phyloP scores from a whole-genome alignment of 805 yeast genomes.

The Debaryomyces tyrocola region DNA sequence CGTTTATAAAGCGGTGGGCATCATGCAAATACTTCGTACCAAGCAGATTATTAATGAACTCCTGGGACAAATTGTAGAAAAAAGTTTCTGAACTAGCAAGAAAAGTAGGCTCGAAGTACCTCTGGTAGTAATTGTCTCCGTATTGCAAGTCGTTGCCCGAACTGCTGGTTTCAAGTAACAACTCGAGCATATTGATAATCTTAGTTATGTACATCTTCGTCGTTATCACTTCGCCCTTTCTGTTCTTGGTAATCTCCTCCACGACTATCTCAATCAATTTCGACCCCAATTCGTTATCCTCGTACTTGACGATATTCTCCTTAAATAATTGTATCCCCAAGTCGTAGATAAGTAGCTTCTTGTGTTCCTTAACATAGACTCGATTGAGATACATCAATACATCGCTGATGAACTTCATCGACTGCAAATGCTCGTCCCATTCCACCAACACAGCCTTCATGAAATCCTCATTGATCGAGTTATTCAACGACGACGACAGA shows the following conservation, averaged over 20 bases:
- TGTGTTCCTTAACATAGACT: slow-evolving; percentile 73
- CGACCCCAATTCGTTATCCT: slow-evolving; percentile 51
- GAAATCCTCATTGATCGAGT: slow-evolving; percentile 28
- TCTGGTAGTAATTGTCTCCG: slow-evolving; percentile 62
- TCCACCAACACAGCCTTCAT: slow-evolving; percentile 38
- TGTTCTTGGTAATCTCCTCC: slow-evolving; percentile 53
- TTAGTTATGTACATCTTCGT: slow-evolving; percentile 61
- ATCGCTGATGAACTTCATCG: slow-evolving; percentile 79
- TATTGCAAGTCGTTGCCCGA: slow-evolving; percentile 22
- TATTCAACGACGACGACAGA: slow-evolving; percentile 9
- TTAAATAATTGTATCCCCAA: slow-evolving; percentile 70
- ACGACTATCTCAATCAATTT: slow-evolving; percentile 50
- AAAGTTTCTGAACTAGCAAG: slow-evolving; percentile 54
- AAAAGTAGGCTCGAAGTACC: slow-evolving; percentile 66
- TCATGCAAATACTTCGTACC: slow-evolving; percentile 59
- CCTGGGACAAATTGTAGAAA: slow-evolving; percentile 49
- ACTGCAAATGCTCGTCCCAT: slow-evolving; percentile 73
- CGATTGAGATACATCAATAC: slow-evolving; percentile 84
- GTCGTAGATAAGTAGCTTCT: slow-evolving; percentile 66
- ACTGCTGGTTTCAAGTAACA: slow-evolving; percentile 44
- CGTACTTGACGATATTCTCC: slow-evolving; percentile 53
- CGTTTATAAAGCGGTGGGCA: slow-evolving; percentile 52
- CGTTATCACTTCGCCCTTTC: slow-evolving; percentile 54
- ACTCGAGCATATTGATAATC: slow-evolving; percentile 68
- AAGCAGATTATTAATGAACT: slow-evolving; percentile 39